Base-by-base conservation (phyloP, 805 yeast species). In the Tanozyma kutaoensis region DNA sequence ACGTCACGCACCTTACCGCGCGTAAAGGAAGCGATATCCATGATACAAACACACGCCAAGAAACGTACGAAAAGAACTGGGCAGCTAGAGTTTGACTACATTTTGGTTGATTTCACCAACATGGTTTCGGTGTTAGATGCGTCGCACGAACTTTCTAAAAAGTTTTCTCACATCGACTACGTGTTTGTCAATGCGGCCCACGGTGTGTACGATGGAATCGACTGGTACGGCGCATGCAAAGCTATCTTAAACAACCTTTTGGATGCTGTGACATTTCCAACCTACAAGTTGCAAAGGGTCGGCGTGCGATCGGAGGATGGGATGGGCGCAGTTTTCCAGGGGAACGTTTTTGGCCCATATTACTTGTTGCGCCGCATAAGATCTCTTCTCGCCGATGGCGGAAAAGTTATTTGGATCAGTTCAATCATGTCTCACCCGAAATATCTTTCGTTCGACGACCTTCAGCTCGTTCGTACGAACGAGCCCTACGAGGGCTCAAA, bases 291-390 rank as follows among this genome's bases (percentile, higher is more conserved):
- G 21, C 97, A 91, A 58, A 62, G 67, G 31, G 63, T 70, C 12
- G 95, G 96, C 4, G 74, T 76, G 15, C 72, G 67, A 42, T 71
- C 94, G 1, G 48, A 43, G 12, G 98, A 91, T 50, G 85, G 71
- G 0, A 40, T 88, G 60, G 96, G 97, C 2, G 55, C 79, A 17
- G 84, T 85, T 4, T 91, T 88, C 57, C 94, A 91, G 52, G 93
- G 91, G 4, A 91, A 91, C 46, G 95, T 88, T n/a, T 82, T 91
- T 54, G 95, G 94, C 0, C 97, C 97, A 2, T 86, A 80, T 55
- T 91, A 75, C 49, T 55, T 91, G 28, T 62, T 86, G 28, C 80
- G 78, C 38, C 73, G 69, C 35, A 52, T 88, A 13, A 48, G 61
- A 22, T 70, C 70, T 3, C 51, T 71, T 20, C 52, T 86, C n/a